These are phyloP conservation scores for Avena insularis DNA, from an alignment of 176 grass and related monocot genomes.

Conservation along the genomic window DNA sequence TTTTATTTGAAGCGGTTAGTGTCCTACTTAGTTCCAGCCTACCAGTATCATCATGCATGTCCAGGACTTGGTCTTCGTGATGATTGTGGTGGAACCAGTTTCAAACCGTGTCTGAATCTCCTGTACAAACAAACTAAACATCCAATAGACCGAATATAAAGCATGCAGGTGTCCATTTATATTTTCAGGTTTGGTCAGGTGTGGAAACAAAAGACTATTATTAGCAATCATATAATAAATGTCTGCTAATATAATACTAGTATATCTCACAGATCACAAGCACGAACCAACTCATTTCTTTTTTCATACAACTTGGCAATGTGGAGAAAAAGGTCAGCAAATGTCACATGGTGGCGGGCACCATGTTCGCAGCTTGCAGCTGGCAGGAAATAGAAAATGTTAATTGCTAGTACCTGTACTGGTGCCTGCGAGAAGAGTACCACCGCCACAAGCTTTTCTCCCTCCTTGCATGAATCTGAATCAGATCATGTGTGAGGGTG, in stretches of 20 bases:
- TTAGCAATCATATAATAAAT: too few species aligned
- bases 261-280: too few species aligned
- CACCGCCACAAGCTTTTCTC: not conserved
- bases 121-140: conserved; percentile 26
- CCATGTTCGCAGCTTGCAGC: not conserved
- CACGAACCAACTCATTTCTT: too few species aligned
- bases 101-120: conserved; percentile 13
- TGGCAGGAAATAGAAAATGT: not conserved
- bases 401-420: not conserved
- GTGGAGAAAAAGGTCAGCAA: not conserved
- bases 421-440: not conserved
- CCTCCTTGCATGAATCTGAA: not conserved
- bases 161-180: not conserved
- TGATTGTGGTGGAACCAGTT: conserved; percentile 23
- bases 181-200: not conserved
- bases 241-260: too few species aligned
- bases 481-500: not conserved
- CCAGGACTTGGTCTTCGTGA: not conserved
- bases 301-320: not conserved
- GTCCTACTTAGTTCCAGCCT: too few species aligned
- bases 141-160: not conserved
- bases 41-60: not conserved
- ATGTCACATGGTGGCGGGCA: conserved; percentile 27
- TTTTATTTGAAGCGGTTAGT: not conserved
- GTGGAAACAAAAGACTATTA: too few species aligned